Base-by-base conservation (phyloP, 2,329 filamentous ascomycete genomes). In the Alternaria brassicae region DNA sequence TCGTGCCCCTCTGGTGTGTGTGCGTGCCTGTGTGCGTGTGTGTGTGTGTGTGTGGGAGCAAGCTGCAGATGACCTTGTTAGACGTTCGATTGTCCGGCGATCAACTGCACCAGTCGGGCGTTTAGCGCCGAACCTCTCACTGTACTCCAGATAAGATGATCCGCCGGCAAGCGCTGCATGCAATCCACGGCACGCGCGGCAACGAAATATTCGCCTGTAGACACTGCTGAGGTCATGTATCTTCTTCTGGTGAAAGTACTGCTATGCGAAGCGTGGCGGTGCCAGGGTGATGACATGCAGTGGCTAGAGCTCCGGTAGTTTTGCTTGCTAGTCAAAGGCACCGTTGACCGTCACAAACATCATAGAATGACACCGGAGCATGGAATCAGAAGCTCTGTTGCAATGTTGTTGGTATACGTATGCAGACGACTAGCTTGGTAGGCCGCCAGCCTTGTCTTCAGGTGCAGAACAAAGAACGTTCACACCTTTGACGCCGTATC, bases 21-120 rank as follows among this genome's bases (percentile, higher is more conserved):
- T 49, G 63, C 57, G 61, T 56, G 61, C 17, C 44, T 55, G 65
- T n/a, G n/a, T n/a, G n/a, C n/a, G 13, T 15, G 61, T 56, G 60
- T 54, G 61, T 23, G 52, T 49, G 63, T 58, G 61, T 56, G 61
- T 23, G 52, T 55, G 65, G 56, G 49, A 28, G 53, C 60, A 53
- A 57, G 48, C 53, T 57, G 67, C 68, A 71, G 67, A 71, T 71
- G 68, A 71, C 68, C 65, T 23, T 51, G 53, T 49, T 47, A 51
- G 23, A 51, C n/a, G 44, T 56, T 21, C 60, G 36, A 39, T 45
- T 40, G 51, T 36, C 34, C 58, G 47, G 36, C 53, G 50, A 51
- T 57, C 64, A 34, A 58, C 32, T 56, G 34, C 62, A 40, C 37
- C 19, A 19, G 21, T 51, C 53, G 58, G 44, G 42, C 30, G 27